Base-by-base conservation (phyloP, 768 basidiomycete genomes). In the Podaxis sp. region DNA sequence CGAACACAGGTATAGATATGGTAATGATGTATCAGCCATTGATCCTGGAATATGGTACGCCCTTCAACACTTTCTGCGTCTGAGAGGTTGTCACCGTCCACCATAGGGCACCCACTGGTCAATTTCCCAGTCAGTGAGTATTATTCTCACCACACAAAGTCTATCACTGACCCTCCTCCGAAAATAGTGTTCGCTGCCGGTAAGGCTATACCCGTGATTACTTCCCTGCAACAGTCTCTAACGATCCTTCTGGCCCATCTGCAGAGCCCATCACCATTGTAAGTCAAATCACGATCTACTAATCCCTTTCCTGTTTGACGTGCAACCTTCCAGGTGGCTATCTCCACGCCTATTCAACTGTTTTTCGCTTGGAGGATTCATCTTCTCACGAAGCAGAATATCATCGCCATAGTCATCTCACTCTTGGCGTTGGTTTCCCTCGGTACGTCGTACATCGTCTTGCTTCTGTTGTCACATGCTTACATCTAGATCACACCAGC, bases 261-360 rank as follows among this genome's bases (percentile, higher is more conserved):
- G 41, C 63, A 73, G 74, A 77, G 57, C 75, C 76, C 0, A 59
- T 75, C 12, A 58, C 75, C 41, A 76, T 74, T 38, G 77, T 76
- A 53, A 59, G 70, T 67, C 17, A 12, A 13, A 57, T 13, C 29
- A 4, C 25, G 19, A 9, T 15, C 9, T 29, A 17, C 27, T 27
- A 4, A 46, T 7, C 51, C 8, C 17, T 11, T 2, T 3, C 61
- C 4, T 41, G n/a, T 29, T 4, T 12, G 3, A 40, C 3, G 40
- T 25, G 24, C 7, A 37, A 7, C 15, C n/a, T 53, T 3, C 5
- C 56, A 78, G 78, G 78, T 79, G 2, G 71, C 75, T 1, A 72
- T 81, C 6, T 82, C 80, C 2, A 81, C 79, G 6, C 79, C 80
- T 0, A 80, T 82, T 19, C 81, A 82, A 66, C 64, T 82, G 9